Evolutionary conservation across 345 rosid genomes (phyloP).

Genomic region (Populus deltoides): DNA sequence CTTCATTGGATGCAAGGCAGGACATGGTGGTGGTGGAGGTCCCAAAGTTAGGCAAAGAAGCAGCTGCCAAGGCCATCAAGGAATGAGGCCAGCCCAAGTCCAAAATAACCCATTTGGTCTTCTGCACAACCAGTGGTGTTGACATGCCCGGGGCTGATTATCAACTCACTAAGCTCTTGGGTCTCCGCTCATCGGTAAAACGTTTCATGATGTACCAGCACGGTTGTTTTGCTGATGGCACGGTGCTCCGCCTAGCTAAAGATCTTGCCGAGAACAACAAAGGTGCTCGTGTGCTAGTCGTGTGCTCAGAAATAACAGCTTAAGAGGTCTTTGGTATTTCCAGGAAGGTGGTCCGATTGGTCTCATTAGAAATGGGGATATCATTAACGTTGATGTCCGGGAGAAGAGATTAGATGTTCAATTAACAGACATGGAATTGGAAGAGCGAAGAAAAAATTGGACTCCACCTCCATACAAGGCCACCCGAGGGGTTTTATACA

Average conservation of each 20-base stretch:
- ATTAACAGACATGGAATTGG: constrained; percentile 57
- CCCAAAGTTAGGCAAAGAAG: constrained; percentile 77
- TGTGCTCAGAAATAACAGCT: constrained; percentile 70
- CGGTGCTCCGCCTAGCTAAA: constrained; percentile 80
- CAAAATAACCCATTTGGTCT: constrained; percentile 74
- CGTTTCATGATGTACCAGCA: constrained; percentile 68
- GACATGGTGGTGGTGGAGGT: constrained; percentile 79
- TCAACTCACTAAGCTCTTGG: constrained; percentile 80
- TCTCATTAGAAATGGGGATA: constrained; percentile 70
- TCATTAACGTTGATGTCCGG: constrained; percentile 65
- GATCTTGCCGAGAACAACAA: constrained; percentile 79
- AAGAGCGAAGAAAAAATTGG: constrained; percentile 70
- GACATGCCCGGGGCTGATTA: constrained; percentile 97
- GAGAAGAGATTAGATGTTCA: constrained; percentile 72
- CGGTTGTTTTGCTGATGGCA: constrained; percentile 77
- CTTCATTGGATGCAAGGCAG: constrained; percentile 67
- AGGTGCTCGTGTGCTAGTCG: constrained; percentile 73
- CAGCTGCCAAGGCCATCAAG: constrained; percentile 70
- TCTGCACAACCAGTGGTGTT: constrained; percentile 81
- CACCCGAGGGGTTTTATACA: constrained; percentile 65
- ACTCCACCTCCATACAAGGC: constrained; percentile 72
- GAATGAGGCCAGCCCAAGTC: constrained; percentile 88
- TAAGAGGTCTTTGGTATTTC: neutral
- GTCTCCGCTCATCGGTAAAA: constrained; percentile 74
- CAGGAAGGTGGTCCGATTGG: constrained; percentile 99